phyloP scores from a whole-genome alignment of 2,329 filamentous ascomycete species.

The Xylariaceae sp. region DNA sequence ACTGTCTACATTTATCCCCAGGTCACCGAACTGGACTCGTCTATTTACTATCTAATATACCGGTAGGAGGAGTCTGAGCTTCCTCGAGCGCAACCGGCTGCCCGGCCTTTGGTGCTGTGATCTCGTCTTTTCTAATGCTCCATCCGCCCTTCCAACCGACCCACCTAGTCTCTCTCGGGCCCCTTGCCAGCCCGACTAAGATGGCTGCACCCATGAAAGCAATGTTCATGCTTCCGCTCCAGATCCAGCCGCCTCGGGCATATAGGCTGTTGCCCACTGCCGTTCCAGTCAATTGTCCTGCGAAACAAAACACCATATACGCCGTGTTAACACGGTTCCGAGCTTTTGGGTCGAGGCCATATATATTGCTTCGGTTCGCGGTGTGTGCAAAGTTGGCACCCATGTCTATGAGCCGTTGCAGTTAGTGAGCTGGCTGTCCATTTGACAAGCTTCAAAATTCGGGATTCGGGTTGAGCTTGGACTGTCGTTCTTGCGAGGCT shows the following conservation, averaged over 20 bases:
- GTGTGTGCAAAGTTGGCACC: conserved; percentile 71
- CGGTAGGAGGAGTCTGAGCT: background rate
- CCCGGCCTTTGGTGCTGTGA: conserved; percentile 6
- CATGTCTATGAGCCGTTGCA: conserved; percentile 57
- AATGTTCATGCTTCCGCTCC: conserved; percentile 43
- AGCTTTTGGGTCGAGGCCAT: conserved; percentile 64
- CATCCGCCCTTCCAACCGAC: conserved; percentile 43
- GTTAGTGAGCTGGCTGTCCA: background rate
- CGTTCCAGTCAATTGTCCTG: conserved; percentile 69
- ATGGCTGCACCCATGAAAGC: conserved; percentile 38
- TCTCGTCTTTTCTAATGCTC: conserved; percentile 30
- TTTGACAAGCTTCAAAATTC: conserved; percentile 34
- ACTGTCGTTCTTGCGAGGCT: background rate
- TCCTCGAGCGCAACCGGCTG: conserved; percentile 4
- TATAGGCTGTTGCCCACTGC: conserved; percentile 53
- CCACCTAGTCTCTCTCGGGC: conserved; percentile 41
- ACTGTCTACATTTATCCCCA: too few relatives aligned
- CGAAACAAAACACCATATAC: conserved; percentile 74
- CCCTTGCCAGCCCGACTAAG: conserved; percentile 35
- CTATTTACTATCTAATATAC: too few relatives aligned
- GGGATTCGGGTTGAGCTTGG: background rate
- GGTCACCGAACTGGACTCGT: too few relatives aligned
- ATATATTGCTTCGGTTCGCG: conserved; percentile 67
- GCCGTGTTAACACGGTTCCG: conserved; percentile 75
- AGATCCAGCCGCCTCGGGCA: conserved; percentile 48